Conservation (phyloP, 2,329 filamentous ascomycete species). For the Botrytis porri region DNA sequence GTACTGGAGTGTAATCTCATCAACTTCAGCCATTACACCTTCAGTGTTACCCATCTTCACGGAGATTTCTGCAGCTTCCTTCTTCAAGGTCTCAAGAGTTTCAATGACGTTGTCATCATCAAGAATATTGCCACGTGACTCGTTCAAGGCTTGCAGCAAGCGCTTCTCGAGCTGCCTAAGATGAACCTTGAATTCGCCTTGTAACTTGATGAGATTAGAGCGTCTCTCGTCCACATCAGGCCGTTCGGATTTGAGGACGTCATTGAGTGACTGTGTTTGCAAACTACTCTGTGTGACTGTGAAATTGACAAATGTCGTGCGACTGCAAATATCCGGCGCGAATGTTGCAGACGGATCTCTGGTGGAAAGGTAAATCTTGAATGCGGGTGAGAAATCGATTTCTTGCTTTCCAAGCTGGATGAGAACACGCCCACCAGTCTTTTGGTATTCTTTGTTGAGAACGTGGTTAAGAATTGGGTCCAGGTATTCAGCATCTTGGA, state of each 20-base stretch:
- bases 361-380: constrained; percentile 93
- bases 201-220: constrained; percentile 96
- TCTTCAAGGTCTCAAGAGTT: constrained; percentile 96
- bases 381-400: constrained; percentile 96
- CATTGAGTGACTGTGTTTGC: constrained; percentile 95
- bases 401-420: constrained; percentile 98
- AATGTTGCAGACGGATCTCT: constrained; percentile 95
- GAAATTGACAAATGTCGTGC: constrained; percentile 99
- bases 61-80: constrained; percentile 93
- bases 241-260: constrained; percentile 94
- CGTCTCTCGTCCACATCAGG: constrained; percentile 95
- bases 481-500: constrained; percentile 95
- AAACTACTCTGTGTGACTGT: constrained; percentile 98
- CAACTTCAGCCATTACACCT: constrained; percentile 96
- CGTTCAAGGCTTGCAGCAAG: constrained; percentile 90
- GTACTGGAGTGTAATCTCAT: constrained; percentile 93
- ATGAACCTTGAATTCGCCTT: constrained; percentile 99
- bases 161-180: constrained; percentile 92
- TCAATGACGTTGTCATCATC: constrained; percentile 98
- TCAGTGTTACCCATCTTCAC: constrained; percentile 95
- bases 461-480: constrained; percentile 98
- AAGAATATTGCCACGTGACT: constrained; percentile 94
- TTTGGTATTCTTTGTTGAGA: constrained; percentile 98
- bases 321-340: constrained; percentile 93
- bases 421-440: constrained; percentile 93